These are phyloP conservation scores for Murraya koenigii DNA, from an alignment of 345 rosid genomes.

Conservation along the genomic window DNA sequence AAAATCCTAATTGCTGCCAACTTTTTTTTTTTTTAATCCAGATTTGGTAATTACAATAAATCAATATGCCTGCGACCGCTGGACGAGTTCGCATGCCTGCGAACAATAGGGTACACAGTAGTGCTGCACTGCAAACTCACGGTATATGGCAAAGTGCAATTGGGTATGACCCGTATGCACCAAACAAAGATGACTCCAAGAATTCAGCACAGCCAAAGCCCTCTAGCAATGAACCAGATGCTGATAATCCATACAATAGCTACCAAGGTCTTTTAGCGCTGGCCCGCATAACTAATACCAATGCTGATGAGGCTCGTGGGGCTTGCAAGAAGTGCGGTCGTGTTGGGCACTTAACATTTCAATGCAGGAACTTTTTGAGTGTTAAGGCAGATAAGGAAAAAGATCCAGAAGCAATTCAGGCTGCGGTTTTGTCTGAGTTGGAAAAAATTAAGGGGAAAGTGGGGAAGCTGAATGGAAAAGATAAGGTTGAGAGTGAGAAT, in stretches of 20 bases:
- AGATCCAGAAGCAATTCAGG: slow-evolving; percentile 55
- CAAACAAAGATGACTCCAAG: slow-evolving; percentile 73
- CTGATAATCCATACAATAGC: slow-evolving; percentile 72
- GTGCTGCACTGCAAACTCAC: slow-evolving; percentile 95
- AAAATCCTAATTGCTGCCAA: background rate
- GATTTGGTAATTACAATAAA: slow-evolving; percentile 7
- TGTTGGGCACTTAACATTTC: slow-evolving; percentile 86
- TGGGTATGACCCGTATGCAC: slow-evolving; percentile 94
- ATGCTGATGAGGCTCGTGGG: slow-evolving; percentile 85
- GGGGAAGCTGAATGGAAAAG: slow-evolving; percentile 41
- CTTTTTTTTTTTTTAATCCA: background rate
- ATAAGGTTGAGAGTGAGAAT: slow-evolving; percentile 35
- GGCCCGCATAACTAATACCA: slow-evolving; percentile 72
- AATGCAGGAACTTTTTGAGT: slow-evolving; percentile 87
- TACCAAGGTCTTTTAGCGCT: slow-evolving; percentile 86
- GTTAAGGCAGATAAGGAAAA: slow-evolving; percentile 75
- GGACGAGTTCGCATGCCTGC: slow-evolving; percentile 99
- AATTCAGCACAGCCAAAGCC: slow-evolving; percentile 34
- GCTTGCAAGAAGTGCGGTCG: slow-evolving; percentile 92
- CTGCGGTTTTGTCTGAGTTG: slow-evolving; percentile 63
- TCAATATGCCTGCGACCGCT: slow-evolving; percentile 97
- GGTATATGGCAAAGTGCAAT: slow-evolving; percentile 99
- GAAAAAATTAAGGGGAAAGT: slow-evolving; percentile 61
- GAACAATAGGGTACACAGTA: slow-evolving; percentile 96
- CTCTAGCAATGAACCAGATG: slow-evolving; percentile 47